phyloP scores from a whole-genome alignment of 1,284 basidiomycete species.

The Fomitiporia mediterranea region DNA sequence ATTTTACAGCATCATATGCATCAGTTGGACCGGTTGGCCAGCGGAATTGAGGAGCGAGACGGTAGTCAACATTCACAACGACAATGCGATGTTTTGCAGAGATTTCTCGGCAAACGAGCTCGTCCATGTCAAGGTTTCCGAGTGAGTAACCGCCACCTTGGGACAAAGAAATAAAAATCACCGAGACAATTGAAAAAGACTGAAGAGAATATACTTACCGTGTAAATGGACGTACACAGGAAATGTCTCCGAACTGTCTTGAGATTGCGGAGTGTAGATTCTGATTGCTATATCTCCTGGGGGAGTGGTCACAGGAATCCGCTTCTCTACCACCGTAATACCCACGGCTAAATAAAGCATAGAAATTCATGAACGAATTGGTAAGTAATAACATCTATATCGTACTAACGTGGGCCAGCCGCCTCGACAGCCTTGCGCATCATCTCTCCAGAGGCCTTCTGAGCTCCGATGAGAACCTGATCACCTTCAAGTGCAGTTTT shows the following conservation, averaged over 20 bases:
- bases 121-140: conserved; percentile 22
- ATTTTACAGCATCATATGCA: conserved; percentile 32
- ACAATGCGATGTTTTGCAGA: conserved; percentile 21
- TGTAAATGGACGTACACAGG: conserved; percentile 12
- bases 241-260: conserved; percentile 5
- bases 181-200: not conserved
- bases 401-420: conserved; percentile 11
- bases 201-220: no score
- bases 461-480: not conserved
- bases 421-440: not conserved
- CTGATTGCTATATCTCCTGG: conserved; percentile 13
- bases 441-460: not conserved
- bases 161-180: no score
- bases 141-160: conserved; percentile 12
- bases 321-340: conserved; percentile 10
- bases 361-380: not conserved
- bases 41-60: conserved; percentile 37
- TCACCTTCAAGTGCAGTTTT: not conserved
- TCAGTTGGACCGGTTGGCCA: conserved; percentile 38
- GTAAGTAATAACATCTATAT: no score
- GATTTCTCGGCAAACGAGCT: conserved; percentile 20
- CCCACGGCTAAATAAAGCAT: conserved; percentile 1
- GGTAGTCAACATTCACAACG: conserved; percentile 22
- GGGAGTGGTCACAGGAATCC: not conserved
- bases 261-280: conserved; percentile 12